A percentile compares a stretch with the other conserved stretches of the same genome.
These are phyloP conservation scores for Coemansia reversa DNA, from an alignment of 192 early-diverging fungal species.

Conservation along the genomic window DNA sequence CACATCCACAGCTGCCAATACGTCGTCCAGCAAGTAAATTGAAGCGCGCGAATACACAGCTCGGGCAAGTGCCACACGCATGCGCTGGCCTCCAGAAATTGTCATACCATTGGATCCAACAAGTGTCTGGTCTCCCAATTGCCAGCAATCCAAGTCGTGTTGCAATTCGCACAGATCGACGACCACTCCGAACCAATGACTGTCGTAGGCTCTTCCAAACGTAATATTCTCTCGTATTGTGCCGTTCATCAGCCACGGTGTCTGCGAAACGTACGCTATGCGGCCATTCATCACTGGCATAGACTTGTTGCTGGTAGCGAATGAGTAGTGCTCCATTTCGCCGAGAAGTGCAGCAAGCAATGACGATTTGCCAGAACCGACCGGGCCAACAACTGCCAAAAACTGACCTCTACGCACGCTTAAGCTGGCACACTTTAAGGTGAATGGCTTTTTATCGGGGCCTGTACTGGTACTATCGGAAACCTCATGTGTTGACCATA, in stretches of 20 bases:
- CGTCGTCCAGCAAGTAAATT: conserved; percentile 71
- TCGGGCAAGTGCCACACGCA: conserved; percentile 67
- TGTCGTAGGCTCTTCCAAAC: conserved; percentile 36
- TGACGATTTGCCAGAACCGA: conserved; percentile 84
- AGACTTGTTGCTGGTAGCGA: not conserved
- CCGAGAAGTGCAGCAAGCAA: conserved; percentile 75
- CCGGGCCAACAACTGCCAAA: conserved; percentile 74
- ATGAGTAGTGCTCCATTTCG: conserved; percentile 58
- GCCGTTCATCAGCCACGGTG: conserved; percentile 48
- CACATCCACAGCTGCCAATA: conserved; percentile 65
- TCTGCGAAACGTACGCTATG: conserved; percentile 32
- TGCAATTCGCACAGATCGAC: conserved; percentile 25
- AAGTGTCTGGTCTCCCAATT: conserved; percentile 47
- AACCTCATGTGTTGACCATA: conserved; percentile 4
- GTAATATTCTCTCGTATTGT: conserved; percentile 51
- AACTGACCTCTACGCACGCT: conserved; percentile 61
- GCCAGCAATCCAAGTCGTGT: conserved; percentile 24
- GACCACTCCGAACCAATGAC: conserved; percentile 20
- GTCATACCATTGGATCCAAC: conserved; percentile 61
- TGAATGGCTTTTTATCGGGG: conserved; percentile 21
- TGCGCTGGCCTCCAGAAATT: conserved; percentile 64
- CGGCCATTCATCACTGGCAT: not conserved
- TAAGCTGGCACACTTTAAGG: conserved; percentile 57
- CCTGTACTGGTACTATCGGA: not conserved
- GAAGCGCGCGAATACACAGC: conserved; percentile 69